Evolutionary conservation across 2,329 filamentous ascomycete species (phyloP).

Genomic region (Hypomyces rosellus): DNA sequence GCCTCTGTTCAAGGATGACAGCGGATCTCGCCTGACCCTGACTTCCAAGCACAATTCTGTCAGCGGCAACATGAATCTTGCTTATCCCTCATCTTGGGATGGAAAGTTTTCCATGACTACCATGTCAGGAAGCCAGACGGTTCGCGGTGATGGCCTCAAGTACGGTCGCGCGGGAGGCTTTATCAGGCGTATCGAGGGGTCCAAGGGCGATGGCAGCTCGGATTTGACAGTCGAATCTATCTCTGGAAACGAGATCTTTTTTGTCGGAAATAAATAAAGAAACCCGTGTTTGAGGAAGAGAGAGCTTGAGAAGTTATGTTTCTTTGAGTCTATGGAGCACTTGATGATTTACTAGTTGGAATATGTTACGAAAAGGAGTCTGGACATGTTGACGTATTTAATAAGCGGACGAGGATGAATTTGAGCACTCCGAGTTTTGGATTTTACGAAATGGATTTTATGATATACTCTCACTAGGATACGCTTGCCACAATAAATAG

Average conservation of each 20-base stretch:
- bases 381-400: too few species aligned
- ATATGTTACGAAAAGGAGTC: too few species aligned
- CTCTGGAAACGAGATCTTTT: slow-evolving; percentile 23
- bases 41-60: slow-evolving; percentile 37
- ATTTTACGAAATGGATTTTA: too few species aligned
- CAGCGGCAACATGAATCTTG: slow-evolving; percentile 36
- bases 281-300: not conserved
- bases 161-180: slow-evolving; percentile 29
- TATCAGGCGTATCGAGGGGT: slow-evolving; percentile 27
- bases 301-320: too few species aligned
- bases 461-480: too few species aligned
- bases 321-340: too few species aligned
- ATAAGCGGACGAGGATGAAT: too few species aligned
- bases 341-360: too few species aligned
- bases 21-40: slow-evolving; percentile 27
- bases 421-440: too few species aligned
- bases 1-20: slow-evolving; percentile 33
- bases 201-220: slow-evolving; percentile 36
- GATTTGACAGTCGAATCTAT: slow-evolving; percentile 25
- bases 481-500: not conserved
- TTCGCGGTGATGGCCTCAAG: slow-evolving; percentile 38
- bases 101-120: slow-evolving; percentile 36
- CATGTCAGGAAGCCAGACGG: slow-evolving; percentile 33
- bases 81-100: slow-evolving; percentile 45
- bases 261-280: slow-evolving; percentile 19